Conservation (phyloP, 1,139 yeast genomes). For the Kluyveromyces sp. region DNA sequence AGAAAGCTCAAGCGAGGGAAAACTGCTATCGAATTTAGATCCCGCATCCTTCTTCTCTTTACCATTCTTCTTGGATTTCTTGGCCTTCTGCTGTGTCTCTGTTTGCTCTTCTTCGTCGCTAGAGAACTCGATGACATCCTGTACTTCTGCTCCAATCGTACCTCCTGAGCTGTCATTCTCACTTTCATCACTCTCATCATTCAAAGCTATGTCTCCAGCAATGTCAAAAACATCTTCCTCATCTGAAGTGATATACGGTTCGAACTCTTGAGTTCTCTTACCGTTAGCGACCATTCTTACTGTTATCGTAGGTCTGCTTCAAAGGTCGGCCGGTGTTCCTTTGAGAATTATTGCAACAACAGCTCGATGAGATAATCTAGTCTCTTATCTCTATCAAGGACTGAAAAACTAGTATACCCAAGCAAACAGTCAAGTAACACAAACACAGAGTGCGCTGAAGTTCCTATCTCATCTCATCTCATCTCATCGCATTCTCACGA, state of each 20-base stretch:
- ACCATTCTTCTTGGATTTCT: conserved; percentile 12
- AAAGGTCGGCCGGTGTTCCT: neutral
- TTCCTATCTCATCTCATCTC: conserved; percentile 5
- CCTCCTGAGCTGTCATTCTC: conserved; percentile 36
- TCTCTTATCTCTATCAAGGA: too few species aligned
- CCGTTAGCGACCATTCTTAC: conserved; percentile 2
- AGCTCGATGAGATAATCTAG: too few species aligned
- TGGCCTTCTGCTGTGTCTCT: conserved; percentile 20
- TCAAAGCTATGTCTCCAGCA: conserved; percentile 54
- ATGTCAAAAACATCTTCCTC: conserved; percentile 66
- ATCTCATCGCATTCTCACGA: conserved; percentile 17
- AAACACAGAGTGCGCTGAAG: too few species aligned
- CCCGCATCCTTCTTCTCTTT: conserved; percentile 13
- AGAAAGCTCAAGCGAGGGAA: conserved; percentile 64
- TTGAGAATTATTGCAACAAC: neutral
- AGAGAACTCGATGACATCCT: conserved; percentile 46
- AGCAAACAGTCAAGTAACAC: too few species aligned
- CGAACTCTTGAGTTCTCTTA: conserved; percentile 14
- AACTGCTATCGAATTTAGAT: conserved; percentile 24
- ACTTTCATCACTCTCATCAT: conserved; percentile 38
- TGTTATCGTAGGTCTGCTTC: neutral
- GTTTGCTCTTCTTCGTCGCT: conserved; percentile 29
- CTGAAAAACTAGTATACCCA: too few species aligned
- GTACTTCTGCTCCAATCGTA: conserved; percentile 35
- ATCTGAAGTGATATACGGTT: conserved; percentile 28